These are phyloP conservation scores for Eucalyptus regnans DNA, from an alignment of 345 rosid genomes.

Conservation along the genomic window DNA sequence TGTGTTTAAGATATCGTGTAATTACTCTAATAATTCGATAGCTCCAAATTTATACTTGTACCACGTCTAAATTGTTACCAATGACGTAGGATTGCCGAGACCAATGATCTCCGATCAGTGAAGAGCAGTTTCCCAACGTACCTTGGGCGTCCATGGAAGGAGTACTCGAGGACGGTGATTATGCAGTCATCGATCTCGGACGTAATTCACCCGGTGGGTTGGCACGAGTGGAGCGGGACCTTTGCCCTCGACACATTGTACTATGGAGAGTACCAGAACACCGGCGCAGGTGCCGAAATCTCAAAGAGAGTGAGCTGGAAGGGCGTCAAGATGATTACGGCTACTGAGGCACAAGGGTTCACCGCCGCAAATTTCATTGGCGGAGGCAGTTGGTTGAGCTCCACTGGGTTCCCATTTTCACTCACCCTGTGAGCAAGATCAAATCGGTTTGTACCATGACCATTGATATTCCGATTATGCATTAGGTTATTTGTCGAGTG, in stretches of 20 bases:
- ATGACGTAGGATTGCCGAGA: constrained; percentile 49
- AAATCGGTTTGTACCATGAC: no score
- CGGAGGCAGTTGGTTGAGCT: constrained; percentile 59
- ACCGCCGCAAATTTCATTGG: constrained; percentile 50
- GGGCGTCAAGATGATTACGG: constrained; percentile 53
- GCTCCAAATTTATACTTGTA: neutral
- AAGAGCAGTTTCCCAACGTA: constrained; percentile 53
- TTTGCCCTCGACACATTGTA: constrained; percentile 59
- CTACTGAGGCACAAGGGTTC: constrained; percentile 47
- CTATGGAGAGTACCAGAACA: constrained; percentile 65
- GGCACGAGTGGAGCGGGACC: constrained; percentile 68
- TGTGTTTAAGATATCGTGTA: neutral
- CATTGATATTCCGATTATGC: neutral
- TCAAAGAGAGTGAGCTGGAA: constrained; percentile 62
- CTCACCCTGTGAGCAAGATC: constrained; percentile 32
- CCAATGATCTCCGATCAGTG: constrained; percentile 47
- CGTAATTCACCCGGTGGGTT: constrained; percentile 58
- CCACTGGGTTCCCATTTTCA: constrained; percentile 77
- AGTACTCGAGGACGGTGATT: constrained; percentile 71
- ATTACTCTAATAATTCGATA: neutral
- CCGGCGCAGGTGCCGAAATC: constrained; percentile 66
- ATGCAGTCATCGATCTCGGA: constrained; percentile 64
- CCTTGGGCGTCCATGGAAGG: constrained; percentile 92
- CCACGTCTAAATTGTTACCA: neutral
- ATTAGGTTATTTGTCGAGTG: neutral